Evolutionary conservation across 2,329 filamentous ascomycete species (phyloP).

Genomic region (Hypoxylon sp.): DNA sequence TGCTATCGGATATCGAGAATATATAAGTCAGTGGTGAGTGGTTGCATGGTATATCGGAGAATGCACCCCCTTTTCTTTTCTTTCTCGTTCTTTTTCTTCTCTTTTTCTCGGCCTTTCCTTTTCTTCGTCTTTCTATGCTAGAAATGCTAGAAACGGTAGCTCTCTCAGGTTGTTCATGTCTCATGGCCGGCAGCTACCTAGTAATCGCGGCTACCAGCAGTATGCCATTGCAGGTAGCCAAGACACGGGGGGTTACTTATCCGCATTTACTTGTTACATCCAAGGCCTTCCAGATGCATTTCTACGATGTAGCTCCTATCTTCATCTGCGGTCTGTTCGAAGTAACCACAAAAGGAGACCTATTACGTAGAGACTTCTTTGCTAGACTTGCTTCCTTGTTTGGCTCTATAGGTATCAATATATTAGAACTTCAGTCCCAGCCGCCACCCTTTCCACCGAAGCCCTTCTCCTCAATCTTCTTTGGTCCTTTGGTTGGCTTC

Average conservation of each 20-base stretch:
- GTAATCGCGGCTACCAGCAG: neutral
- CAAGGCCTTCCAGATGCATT: neutral
- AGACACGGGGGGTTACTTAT: neutral
- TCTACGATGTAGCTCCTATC: neutral
- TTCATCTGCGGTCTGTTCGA: no score
- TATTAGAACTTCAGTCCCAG: slow-evolving; percentile 26
- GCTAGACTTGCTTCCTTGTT: slow-evolving; percentile 5
- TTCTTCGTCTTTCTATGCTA: neutral
- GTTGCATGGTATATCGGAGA: neutral
- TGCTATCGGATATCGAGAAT: neutral
- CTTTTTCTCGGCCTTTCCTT: neutral
- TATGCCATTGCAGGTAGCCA: neutral
- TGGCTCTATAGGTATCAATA: slow-evolving; percentile 3
- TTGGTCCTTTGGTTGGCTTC: slow-evolving; percentile 66
- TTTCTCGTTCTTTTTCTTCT: neutral
- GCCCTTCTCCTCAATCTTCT: slow-evolving; percentile 47
- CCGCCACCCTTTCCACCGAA: slow-evolving; percentile 34
- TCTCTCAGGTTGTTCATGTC: neutral
- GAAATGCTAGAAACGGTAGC: no score
- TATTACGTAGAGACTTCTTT: neutral
- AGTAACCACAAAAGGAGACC: neutral
- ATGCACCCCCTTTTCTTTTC: neutral
- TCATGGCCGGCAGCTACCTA: neutral
- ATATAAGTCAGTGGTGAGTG: neutral
- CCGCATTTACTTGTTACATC: neutral